Conservation (phyloP, 345 rosid species). For the Ceriops tagal region DNA sequence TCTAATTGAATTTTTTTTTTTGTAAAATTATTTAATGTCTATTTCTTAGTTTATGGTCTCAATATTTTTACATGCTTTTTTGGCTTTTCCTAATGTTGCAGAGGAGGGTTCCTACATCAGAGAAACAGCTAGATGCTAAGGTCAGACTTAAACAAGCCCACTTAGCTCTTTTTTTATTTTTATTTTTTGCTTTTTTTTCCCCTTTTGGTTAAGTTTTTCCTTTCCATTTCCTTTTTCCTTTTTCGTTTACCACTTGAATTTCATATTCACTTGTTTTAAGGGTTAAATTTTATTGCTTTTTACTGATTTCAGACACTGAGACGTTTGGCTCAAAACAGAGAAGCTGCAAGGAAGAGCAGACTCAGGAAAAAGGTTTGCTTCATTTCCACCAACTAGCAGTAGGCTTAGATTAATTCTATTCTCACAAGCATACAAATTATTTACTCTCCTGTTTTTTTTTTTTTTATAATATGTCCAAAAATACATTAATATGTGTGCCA, state of each 20-base stretch:
- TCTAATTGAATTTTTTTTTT: no score
- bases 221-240: background rate
- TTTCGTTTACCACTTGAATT: background rate
- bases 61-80: background rate
- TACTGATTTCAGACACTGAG: conserved; percentile 66
- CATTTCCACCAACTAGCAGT: conserved; percentile 4
- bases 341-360: conserved; percentile 98
- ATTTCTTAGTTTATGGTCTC: conserved; percentile 1
- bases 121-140: conserved; percentile 90
- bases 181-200: conserved; percentile 1
- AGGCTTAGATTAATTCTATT: background rate
- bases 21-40: no score
- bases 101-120: conserved; percentile 84
- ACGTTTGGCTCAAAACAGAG: conserved; percentile 99
- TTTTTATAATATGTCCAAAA: background rate
- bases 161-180: no score
- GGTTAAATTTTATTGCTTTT: conserved; percentile 5
- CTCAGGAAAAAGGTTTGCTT: conserved; percentile 77
- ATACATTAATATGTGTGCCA: background rate
- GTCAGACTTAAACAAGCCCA: conserved; percentile 24
- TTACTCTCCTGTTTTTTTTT: background rate
- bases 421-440: no score
- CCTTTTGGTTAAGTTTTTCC: background rate
- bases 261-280: background rate
- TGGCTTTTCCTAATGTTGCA: conserved; percentile 32